Evolutionary conservation across 148 eudicot species (phyloP).

Genomic region (Amaranthus hypochondriacus): DNA sequence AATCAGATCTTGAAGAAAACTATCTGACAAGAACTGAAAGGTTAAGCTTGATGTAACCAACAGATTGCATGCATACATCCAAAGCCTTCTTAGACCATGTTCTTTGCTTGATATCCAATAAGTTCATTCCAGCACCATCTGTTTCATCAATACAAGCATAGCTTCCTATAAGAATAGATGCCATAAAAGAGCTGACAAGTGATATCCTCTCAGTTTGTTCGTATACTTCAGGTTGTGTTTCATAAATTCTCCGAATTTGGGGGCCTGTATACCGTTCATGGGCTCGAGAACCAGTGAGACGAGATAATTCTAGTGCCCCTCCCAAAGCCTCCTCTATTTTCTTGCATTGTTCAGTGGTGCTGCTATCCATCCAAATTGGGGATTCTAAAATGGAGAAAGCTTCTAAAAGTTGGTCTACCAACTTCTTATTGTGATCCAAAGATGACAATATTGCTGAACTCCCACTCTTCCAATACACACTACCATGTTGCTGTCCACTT

Average conservation of each 20-base stretch:
- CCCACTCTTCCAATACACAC: constrained; percentile 85
- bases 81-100: constrained; percentile 68
- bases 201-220: constrained; percentile 76
- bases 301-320: constrained; percentile 68
- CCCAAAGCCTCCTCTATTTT: constrained; percentile 84
- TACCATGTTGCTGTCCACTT: constrained; percentile 93
- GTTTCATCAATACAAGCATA: constrained; percentile 89
- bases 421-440: constrained; percentile 51
- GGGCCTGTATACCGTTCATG: constrained; percentile 79
- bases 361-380: constrained; percentile 95
- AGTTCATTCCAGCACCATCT: constrained; percentile 97
- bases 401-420: constrained; percentile 58
- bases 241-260: constrained; percentile 69
- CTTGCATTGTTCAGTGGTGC: constrained; percentile 87
- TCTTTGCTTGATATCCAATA: constrained; percentile 74
- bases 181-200: constrained; percentile 85
- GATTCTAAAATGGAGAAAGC: constrained; percentile 72
- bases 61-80: constrained; percentile 56
- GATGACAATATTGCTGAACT: constrained; percentile 46
- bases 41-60: constrained; percentile 5
- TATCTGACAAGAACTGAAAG: not conserved
- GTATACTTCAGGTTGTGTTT: constrained; percentile 66
- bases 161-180: constrained; percentile 65
- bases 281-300: constrained; percentile 80
- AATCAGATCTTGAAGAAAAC: not conserved